Evolutionary conservation across 2,329 filamentous ascomycete genomes (phyloP), one percentile per base, ranked within the genome.

Genomic region (Calonectria naviculata): DNA sequence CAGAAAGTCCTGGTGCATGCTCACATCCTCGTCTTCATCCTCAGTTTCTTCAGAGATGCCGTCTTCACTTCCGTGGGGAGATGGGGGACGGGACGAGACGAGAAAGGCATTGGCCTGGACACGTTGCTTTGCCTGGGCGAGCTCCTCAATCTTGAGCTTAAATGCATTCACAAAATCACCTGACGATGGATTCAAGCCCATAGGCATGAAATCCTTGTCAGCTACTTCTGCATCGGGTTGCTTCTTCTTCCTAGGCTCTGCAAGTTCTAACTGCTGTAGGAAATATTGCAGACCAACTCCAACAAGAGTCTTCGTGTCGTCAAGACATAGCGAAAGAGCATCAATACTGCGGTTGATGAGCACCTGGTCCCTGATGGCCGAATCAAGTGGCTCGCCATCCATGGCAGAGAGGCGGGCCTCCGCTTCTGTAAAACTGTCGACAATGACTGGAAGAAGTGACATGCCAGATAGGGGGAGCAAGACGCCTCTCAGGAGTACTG

Each of bases 381-480:
- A n/a, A 21, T 26, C 54, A 31, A 21, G 31, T 15, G 31, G 9
- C 24, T 24, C 54, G 10, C 17, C 24, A 24, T 66, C 34, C n/a
- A 42, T 29, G 4, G 41, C 36, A 19, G 34, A 56, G n/a, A 62
- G 17, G 5, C 41, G 24, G 7, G 29, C 38, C 19, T 71, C 64
- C 2, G 56, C 47, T 58, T 67, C 68, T 2, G 64, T 38, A 28
- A 71, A 67, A 19, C 68, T 65, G 36, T 64, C 52, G 29, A 68
- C 69, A 17, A 71, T 68, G 21, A 34, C 60, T 12, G 65, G 69
- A 36, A 71, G 47, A 24, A 71, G 65, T 9, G 65, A 68, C 65
- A 71, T 68, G 28, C 69, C 65, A 34, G 64, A 71, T 26, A 71
- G 31, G 4, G 69, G 69, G 10, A 71, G 49, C 28, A 68, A 24